Evolutionary conservation across 495 filamentous ascomycete genomes (phyloP).

Genomic region (Lentithecium fluviatile): DNA sequence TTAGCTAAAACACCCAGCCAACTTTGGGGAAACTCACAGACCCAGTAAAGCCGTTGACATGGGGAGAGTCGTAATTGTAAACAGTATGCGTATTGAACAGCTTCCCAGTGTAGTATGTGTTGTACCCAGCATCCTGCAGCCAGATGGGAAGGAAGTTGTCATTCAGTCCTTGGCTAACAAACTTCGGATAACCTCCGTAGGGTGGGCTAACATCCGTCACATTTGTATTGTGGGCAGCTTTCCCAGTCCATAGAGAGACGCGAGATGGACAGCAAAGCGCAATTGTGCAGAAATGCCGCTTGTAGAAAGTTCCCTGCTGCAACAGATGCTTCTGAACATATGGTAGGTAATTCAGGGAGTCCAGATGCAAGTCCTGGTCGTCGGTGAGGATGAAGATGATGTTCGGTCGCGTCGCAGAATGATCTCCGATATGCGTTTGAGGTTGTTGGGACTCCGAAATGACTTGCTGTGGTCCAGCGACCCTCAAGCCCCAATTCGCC

Average conservation of each 20-base stretch:
- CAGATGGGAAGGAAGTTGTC: constrained; percentile 65
- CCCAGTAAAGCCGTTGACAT: constrained; percentile 54
- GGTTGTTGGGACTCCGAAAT: neutral
- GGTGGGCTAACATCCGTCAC: constrained; percentile 66
- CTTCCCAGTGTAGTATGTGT: constrained; percentile 72
- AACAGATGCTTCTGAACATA: constrained; percentile 34
- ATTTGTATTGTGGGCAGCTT: constrained; percentile 71
- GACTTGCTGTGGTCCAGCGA: neutral
- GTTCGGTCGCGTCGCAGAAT: constrained; percentile 13
- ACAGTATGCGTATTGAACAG: constrained; percentile 57
- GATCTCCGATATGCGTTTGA: neutral
- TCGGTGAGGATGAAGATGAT: constrained; percentile 41
- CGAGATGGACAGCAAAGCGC: constrained; percentile 41
- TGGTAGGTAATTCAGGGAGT: constrained; percentile 39
- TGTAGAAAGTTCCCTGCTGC: constrained; percentile 31
- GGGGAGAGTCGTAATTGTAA: constrained; percentile 46
- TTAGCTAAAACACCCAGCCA: neutral
- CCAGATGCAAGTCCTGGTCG: constrained; percentile 39
- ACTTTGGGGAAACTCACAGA: constrained; percentile 35
- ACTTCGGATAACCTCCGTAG: constrained; percentile 64
- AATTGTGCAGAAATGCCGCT: constrained; percentile 36
- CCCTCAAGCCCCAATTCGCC: neutral
- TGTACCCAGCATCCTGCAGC: constrained; percentile 65
- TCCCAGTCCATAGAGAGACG: constrained; percentile 53
- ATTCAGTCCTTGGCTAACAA: constrained; percentile 63